These are phyloP conservation scores for Serendipita sp. DNA, from an alignment of 768 basidiomycete species.

Conservation along the genomic window DNA sequence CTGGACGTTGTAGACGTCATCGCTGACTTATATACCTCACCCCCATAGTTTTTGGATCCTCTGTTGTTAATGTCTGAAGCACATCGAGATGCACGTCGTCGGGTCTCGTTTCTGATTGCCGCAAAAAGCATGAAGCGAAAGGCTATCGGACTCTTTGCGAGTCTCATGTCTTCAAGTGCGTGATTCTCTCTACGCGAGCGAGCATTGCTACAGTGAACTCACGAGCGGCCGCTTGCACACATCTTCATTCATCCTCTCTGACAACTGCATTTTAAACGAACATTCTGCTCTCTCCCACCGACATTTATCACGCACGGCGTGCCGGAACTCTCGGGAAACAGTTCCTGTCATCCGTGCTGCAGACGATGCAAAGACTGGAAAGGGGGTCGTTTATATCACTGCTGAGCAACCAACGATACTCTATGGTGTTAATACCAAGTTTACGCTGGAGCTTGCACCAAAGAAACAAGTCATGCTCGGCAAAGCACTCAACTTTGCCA, in stretches of 20 bases:
- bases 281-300: background rate
- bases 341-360: conserved; percentile 89
- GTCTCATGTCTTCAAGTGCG: conserved; percentile 77
- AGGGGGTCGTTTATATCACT: conserved; percentile 55
- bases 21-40: background rate
- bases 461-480: conserved; percentile 78
- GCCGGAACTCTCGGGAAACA: conserved; percentile 18
- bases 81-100: conserved; percentile 62
- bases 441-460: conserved; percentile 53
- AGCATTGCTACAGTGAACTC: background rate
- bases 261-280: background rate
- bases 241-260: background rate
- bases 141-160: conserved; percentile 64
- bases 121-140: conserved; percentile 73
- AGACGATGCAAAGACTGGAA: conserved; percentile 63
- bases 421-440: conserved; percentile 64
- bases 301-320: background rate
- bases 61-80: conserved; percentile 72
- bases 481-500: conserved; percentile 54
- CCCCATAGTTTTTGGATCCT: conserved; percentile 73
- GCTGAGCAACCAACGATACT: conserved; percentile 65
- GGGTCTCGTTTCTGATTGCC: conserved; percentile 75
- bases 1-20: conserved; percentile 5
- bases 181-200: conserved; percentile 13
- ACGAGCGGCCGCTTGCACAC: background rate